These are phyloP conservation scores for Stenogyne calaminthoides DNA, from an alignment of 305 asterid genomes.

Conservation along the genomic window DNA sequence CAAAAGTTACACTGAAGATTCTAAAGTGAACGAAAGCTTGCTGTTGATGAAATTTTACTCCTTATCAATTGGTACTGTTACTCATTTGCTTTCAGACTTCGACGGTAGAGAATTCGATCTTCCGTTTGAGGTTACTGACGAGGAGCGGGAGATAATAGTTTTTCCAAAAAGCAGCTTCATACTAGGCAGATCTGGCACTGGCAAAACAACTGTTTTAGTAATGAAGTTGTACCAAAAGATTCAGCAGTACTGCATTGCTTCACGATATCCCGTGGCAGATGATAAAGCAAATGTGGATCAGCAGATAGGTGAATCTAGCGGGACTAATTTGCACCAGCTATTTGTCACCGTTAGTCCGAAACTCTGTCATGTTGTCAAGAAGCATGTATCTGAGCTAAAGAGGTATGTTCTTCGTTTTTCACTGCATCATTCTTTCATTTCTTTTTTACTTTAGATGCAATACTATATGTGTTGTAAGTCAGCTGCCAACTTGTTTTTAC, in stretches of 20 bases:
- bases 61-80: constrained; percentile 48
- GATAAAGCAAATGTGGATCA: constrained; percentile 23
- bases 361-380: constrained; percentile 66
- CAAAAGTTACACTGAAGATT: constrained; percentile 48
- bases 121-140: constrained; percentile 69
- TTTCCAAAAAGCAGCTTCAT: constrained; percentile 57
- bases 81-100: constrained; percentile 52
- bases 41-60: constrained; percentile 66
- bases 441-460: too few relatives aligned
- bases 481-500: too few relatives aligned
- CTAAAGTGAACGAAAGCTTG: constrained; percentile 65
- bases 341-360: constrained; percentile 73
- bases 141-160: constrained; percentile 56
- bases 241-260: constrained; percentile 48
- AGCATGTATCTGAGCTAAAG: constrained; percentile 55
- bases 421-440: not conserved
- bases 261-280: constrained; percentile 28
- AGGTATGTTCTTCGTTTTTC: constrained; percentile 37
- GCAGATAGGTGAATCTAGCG: constrained; percentile 13
- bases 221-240: constrained; percentile 58
- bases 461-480: too few relatives aligned
- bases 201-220: constrained; percentile 68
- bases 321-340: constrained; percentile 47
- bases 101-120: constrained; percentile 53
- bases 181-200: constrained; percentile 73